A percentile compares a stretch with the other conserved stretches of the same genome.
phyloP scores from a whole-genome alignment of 805 yeast genomes.

The Kuraishia hungarica region DNA sequence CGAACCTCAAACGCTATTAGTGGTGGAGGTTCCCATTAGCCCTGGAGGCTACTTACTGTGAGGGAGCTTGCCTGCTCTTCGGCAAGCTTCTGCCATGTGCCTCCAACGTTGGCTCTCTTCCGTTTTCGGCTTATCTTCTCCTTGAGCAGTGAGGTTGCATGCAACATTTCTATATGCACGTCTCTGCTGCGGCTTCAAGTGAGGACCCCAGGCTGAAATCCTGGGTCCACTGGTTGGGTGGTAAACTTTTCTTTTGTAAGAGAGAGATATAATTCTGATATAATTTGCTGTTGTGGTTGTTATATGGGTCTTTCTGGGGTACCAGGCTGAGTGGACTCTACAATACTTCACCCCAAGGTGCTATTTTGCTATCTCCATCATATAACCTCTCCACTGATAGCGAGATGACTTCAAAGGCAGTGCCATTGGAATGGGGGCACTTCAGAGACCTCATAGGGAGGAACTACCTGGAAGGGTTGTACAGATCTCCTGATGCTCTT shows the following conservation, averaged over 20 bases:
- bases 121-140: not conserved
- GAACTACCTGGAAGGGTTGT: conserved; percentile 37
- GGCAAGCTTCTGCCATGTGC: not conserved
- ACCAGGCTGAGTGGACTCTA: not conserved
- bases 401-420: not conserved
- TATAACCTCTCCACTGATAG: not conserved
- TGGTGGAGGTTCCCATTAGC: too few species aligned
- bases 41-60: too few species aligned
- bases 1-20: too few species aligned
- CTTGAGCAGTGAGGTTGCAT: not conserved
- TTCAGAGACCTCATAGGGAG: conserved; percentile 26
- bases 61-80: too few species aligned
- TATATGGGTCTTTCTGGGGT: too few species aligned
- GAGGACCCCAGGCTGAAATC: not conserved
- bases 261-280: not conserved
- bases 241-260: not conserved
- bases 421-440: conserved; percentile 40
- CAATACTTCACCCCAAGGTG: not conserved
- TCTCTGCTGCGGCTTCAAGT: not conserved
- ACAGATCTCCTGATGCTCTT: conserved; percentile 38
- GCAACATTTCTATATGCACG: not conserved
- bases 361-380: not conserved
- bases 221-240: not conserved
- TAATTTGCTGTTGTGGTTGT: not conserved
- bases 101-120: not conserved